Conservation (phyloP, 129 eudicot genomes). For the Tagetes erecta region DNA sequence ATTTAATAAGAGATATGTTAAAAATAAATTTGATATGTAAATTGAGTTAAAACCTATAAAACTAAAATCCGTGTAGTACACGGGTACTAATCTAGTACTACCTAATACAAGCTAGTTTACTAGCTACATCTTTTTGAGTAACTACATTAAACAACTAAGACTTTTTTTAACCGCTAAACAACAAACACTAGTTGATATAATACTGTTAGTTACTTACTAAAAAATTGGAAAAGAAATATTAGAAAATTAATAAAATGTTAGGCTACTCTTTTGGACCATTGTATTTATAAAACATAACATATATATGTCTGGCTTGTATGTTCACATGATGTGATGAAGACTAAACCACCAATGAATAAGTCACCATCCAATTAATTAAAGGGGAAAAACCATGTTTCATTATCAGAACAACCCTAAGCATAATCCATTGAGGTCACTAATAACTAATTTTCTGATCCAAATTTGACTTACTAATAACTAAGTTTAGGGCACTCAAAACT, state of each 20-base stretch:
- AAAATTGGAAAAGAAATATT: not conserved
- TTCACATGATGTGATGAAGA: constrained; percentile 21
- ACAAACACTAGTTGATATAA: not conserved
- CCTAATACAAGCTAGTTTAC: no score
- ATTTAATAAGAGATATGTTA: no score
- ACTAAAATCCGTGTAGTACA: no score
- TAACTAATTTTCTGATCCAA: constrained; percentile 21
- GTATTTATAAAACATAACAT: constrained; percentile 20
- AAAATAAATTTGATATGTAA: no score
- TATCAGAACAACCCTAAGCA: constrained; percentile 26
- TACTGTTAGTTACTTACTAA: not conserved
- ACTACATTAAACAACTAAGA: not conserved
- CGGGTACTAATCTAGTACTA: no score
- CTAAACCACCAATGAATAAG: constrained; percentile 32
- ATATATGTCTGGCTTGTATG: constrained; percentile 2
- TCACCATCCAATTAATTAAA: constrained; percentile 26
- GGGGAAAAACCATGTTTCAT: constrained; percentile 7
- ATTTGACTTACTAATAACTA: constrained; percentile 26
- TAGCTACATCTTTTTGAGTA: not conserved
- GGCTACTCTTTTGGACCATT: constrained; percentile 37
- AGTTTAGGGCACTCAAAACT: not conserved
- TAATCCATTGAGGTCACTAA: constrained; percentile 26
- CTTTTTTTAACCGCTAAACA: no score
- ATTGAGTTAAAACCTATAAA: no score
- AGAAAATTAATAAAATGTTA: constrained; percentile 18